Base-by-base conservation (phyloP, 1,284 basidiomycete species). In the Apiotrichum laibachii region DNA sequence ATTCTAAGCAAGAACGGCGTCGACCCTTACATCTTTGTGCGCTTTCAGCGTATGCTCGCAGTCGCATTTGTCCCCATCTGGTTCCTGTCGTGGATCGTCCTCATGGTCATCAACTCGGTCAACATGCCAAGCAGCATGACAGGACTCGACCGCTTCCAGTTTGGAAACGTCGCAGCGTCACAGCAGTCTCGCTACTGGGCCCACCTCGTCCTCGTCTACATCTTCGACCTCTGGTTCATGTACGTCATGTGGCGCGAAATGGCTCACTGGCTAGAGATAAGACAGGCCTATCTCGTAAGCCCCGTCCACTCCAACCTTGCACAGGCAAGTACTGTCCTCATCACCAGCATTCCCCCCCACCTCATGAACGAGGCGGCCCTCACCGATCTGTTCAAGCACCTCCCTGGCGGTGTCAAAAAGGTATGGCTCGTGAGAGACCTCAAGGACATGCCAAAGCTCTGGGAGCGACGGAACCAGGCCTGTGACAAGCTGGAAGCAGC, bases 241-340 rank as follows among this genome's bases (percentile, higher is more conserved):
- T 89, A 80, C 71, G 81, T 86, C 72, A 83, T 91, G 50, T 82
- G 84, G 56, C 78, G 79, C 21, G 88, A 89, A 70, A 85, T 88
- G 81, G 60, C 78, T 13, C 80, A 84, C 63, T 90, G 88, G 76
- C 78, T 88, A 50, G 76, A 82, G 50, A 80, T 86, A 60, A 85
- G 89, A 42, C 88, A 90, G 63, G 79, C 84, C 53, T 87, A 87
- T 75, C 82, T 91, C 33, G 82, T 86, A 63, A 84, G 82, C 62
- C 82, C 82, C 40, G 80, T 81, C 21, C 87, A 90, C 72, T 84
- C 85, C 2, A 75, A 77, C 16, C 80, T 85, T 8, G 84, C 87
- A 2, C 88, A 90, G 78, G 86, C 89, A 1, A 84, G 85, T 45
- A 90, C 89, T 0, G 86, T 92, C 5, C 83, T 92, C 49, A 83